Conservation (phyloP, 805 yeast species). For the Candida germanica region DNA sequence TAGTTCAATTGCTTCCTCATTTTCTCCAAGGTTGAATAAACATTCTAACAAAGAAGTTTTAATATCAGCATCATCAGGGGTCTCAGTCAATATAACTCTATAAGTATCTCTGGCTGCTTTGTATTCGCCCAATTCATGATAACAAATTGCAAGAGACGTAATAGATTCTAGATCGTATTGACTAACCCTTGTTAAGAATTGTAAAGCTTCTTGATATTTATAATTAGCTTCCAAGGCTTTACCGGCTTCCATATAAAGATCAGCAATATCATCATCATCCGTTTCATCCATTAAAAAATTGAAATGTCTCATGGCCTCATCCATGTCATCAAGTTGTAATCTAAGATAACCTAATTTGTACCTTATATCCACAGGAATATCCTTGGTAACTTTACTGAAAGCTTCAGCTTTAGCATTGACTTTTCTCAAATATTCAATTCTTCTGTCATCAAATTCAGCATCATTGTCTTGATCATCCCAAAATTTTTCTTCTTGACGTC, state of each 20-base stretch:
- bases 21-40: conserved; percentile 61
- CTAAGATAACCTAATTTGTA: conserved; percentile 76
- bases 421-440: conserved; percentile 38
- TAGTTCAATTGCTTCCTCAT: conserved; percentile 52
- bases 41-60: conserved; percentile 81
- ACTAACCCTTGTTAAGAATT: conserved; percentile 52
- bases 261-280: conserved; percentile 56
- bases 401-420: conserved; percentile 17
- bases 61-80: conserved; percentile 67
- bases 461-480: conserved; percentile 71
- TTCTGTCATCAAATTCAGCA: conserved; percentile 77
- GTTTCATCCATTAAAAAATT: conserved; percentile 48
- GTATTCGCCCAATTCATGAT: conserved; percentile 67
- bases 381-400: conserved; percentile 21
- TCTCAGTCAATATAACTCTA: conserved; percentile 48
- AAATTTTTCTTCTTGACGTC: conserved; percentile 58
- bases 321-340: conserved; percentile 55
- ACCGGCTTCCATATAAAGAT: conserved; percentile 76
- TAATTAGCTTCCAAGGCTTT: conserved; percentile 66
- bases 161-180: conserved; percentile 44
- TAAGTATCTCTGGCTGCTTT: conserved; percentile 61
- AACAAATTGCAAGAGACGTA: conserved; percentile 70
- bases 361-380: conserved; percentile 83
- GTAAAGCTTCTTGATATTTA: conserved; percentile 70
- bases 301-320: conserved; percentile 75